These are phyloP conservation scores for Raddia distichophylla DNA, from an alignment of 176 grass and related monocot species.

Conservation along the genomic window DNA sequence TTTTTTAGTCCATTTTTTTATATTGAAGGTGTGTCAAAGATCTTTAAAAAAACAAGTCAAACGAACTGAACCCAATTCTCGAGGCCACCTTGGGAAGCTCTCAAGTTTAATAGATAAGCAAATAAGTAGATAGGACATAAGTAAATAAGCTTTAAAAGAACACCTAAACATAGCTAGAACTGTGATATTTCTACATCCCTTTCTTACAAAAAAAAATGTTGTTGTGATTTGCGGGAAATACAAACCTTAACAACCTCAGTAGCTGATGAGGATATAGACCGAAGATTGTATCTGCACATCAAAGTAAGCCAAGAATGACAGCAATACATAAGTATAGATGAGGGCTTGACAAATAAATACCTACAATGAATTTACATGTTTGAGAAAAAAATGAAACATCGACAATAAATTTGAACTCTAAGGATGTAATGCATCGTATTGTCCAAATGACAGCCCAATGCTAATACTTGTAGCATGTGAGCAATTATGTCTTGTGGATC, in stretches of 20 bases:
- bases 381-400: slow-evolving; percentile 2
- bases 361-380: neutral
- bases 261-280: slow-evolving; percentile 89
- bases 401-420: slow-evolving; percentile 21
- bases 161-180: slow-evolving; percentile 22
- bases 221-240: slow-evolving; percentile 24
- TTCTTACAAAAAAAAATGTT: slow-evolving; percentile 31
- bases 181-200: slow-evolving; percentile 27
- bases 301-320: slow-evolving; percentile 29
- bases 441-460: slow-evolving; percentile 12
- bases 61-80: too few species aligned
- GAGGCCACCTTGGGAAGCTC: too few species aligned
- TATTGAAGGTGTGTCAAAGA: too few species aligned
- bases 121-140: too few species aligned
- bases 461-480: neutral
- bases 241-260: slow-evolving; percentile 92
- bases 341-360: neutral
- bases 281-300: slow-evolving; percentile 83
- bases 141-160: slow-evolving; percentile 6
- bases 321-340: neutral
- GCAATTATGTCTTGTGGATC: slow-evolving; percentile 2
- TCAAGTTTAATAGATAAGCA: too few species aligned
- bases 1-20: too few species aligned
- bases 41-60: too few species aligned
- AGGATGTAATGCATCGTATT: slow-evolving; percentile 12